Evolutionary conservation across 1,284 basidiomycete genomes (phyloP).

Genomic region (Ganoderma lingzhi): DNA sequence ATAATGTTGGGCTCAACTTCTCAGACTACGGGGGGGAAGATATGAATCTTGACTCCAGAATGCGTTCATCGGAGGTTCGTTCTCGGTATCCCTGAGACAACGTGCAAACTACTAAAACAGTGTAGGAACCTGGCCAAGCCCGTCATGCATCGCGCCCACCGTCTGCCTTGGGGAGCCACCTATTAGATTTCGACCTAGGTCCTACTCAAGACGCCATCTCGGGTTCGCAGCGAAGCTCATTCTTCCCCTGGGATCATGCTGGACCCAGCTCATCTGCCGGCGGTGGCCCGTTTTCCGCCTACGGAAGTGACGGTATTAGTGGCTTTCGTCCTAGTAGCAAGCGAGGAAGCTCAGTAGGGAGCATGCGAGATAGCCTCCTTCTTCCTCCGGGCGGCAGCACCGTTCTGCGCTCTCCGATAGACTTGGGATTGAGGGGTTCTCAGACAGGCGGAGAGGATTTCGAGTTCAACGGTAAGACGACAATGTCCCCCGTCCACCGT

Average conservation of each 20-base stretch:
- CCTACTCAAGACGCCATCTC: conserved; percentile 45
- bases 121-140: conserved; percentile 80
- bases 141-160: conserved; percentile 65
- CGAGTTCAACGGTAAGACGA: conserved; percentile 62
- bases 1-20: not conserved
- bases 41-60: conserved; percentile 37
- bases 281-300: conserved; percentile 47
- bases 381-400: conserved; percentile 43
- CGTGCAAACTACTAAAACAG: conserved; percentile 24
- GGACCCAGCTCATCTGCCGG: conserved; percentile 66
- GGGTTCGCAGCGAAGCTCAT: conserved; percentile 69
- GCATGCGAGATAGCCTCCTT: conserved; percentile 52
- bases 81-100: not conserved
- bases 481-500: not conserved
- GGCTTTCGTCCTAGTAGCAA: conserved; percentile 60
- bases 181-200: conserved; percentile 50
- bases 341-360: conserved; percentile 60
- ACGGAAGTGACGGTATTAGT: conserved; percentile 54
- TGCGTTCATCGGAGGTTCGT: conserved; percentile 75
- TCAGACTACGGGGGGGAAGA: conserved; percentile 22
- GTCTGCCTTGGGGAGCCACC: conserved; percentile 55
- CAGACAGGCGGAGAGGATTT: conserved; percentile 66
- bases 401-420: conserved; percentile 54
- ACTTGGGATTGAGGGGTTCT: conserved; percentile 46
- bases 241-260: conserved; percentile 87